These are phyloP conservation scores for Gracilaria vermiculophylla DNA, from an alignment of 23 red algal genomes.

Conservation along the genomic window DNA sequence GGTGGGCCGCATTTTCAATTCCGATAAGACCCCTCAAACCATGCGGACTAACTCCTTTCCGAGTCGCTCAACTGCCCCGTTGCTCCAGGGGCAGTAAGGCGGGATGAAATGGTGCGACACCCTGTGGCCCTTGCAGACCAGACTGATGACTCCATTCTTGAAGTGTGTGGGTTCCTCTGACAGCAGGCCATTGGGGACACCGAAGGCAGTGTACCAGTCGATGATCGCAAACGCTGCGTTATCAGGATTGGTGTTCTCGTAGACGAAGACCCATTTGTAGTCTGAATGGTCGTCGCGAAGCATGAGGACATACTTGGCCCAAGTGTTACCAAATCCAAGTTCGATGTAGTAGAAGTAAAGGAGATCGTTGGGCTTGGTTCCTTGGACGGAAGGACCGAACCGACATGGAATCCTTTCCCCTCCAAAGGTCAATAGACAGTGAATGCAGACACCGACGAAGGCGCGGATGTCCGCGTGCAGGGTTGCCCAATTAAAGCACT, in stretches of 20 bases:
- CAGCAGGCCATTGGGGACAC: slow-evolving; percentile 15
- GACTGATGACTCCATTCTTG: slow-evolving; percentile 25
- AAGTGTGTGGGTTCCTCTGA: slow-evolving; percentile 34
- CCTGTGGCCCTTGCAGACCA: slow-evolving; percentile 1
- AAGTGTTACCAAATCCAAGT: background rate
- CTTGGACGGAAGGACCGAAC: background rate
- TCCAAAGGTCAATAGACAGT: slow-evolving; percentile 28
- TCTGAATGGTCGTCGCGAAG: slow-evolving; percentile 16
- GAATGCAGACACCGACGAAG: slow-evolving; percentile 40
- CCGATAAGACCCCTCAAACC: background rate
- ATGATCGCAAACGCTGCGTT: slow-evolving; percentile 17
- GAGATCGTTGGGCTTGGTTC: slow-evolving; percentile 29
- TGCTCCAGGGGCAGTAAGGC: slow-evolving; percentile 32
- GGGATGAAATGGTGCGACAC: slow-evolving; percentile 36
- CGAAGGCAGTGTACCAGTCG: slow-evolving; percentile 16
- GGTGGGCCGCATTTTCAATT: background rate
- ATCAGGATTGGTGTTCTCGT: slow-evolving; percentile 8
- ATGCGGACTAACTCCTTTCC: background rate
- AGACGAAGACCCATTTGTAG: slow-evolving; percentile 34
- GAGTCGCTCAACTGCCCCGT: background rate
- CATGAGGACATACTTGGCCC: slow-evolving; percentile 25
- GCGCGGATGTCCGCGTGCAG: slow-evolving; percentile 12
- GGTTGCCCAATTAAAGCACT: background rate
- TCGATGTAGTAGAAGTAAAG: slow-evolving; percentile 48
- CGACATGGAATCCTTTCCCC: slow-evolving; percentile 43